Conservation (phyloP, 805 yeast species). For the Candida ficus region DNA sequence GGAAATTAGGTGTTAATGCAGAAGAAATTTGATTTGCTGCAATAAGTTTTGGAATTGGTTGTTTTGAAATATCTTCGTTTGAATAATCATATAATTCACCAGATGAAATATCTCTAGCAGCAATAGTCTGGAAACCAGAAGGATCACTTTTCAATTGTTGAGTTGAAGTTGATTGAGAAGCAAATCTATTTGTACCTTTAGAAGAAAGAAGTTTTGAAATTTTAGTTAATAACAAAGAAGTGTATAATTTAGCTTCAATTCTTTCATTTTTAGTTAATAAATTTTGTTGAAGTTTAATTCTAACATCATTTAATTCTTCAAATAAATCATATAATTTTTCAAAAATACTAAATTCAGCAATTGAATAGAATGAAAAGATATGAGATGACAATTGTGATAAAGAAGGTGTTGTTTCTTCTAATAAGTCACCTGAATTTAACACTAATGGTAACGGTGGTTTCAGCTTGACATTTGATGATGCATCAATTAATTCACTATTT, state of each 20-base stretch:
- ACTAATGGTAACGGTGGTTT: constrained; percentile 55
- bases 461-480: constrained; percentile 23
- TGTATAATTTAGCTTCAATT: constrained; percentile 41
- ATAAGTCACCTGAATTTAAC: constrained; percentile 37
- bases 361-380: constrained; percentile 64
- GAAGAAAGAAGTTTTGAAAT: constrained; percentile 56
- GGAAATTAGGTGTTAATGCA: constrained; percentile 71
- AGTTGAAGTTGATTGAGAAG: constrained; percentile 17
- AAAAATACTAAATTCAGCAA: constrained; percentile 62
- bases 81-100: constrained; percentile 49
- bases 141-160: constrained; percentile 37
- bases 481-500: constrained; percentile 23
- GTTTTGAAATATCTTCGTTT: constrained; percentile 19
- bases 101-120: constrained; percentile 55
- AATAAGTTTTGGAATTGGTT: constrained; percentile 48
- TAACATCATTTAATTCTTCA: constrained; percentile 50
- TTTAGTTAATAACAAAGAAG: constrained; percentile 48
- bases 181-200: constrained; percentile 31
- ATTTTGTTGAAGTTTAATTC: constrained; percentile 46
- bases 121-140: constrained; percentile 62
- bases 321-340: constrained; percentile 49
- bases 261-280: constrained; percentile 52
- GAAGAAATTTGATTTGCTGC: constrained; percentile 65
- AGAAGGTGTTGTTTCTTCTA: constrained; percentile 54
- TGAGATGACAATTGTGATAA: constrained; percentile 56